Evolutionary conservation across 2,329 filamentous ascomycete species (phyloP).

Genomic region (Cladorrhinum sp.): DNA sequence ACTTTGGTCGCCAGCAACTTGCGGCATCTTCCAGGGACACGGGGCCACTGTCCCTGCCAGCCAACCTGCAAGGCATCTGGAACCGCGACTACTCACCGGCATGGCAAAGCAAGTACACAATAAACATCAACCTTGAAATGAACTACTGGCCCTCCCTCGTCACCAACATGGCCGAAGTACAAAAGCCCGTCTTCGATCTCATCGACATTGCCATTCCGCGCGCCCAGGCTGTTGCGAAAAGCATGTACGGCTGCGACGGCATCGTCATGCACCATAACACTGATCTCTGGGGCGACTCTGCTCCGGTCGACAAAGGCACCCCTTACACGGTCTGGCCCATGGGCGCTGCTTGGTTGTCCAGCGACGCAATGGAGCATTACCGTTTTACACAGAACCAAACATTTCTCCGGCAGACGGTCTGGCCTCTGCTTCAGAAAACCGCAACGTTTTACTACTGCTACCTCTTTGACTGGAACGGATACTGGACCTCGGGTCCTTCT

Average conservation of each 20-base stretch:
- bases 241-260: slow-evolving; percentile 23
- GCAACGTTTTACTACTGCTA: slow-evolving; percentile 34
- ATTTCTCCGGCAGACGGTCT: slow-evolving; percentile 28
- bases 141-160: slow-evolving; percentile 40
- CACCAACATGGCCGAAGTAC: slow-evolving; percentile 32
- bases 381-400: slow-evolving; percentile 33
- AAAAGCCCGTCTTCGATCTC: slow-evolving; percentile 37
- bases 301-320: slow-evolving; percentile 23
- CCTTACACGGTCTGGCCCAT: slow-evolving; percentile 38
- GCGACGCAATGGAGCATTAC: slow-evolving; percentile 40
- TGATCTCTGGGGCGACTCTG: slow-evolving; percentile 24
- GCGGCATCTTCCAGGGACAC: slow-evolving; percentile 18
- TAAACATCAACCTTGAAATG: slow-evolving; percentile 44
- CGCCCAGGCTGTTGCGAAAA: slow-evolving; percentile 17
- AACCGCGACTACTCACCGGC: slow-evolving; percentile 38
- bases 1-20: slow-evolving; percentile 13
- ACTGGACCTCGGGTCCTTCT: slow-evolving; percentile 29
- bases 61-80: slow-evolving; percentile 46
- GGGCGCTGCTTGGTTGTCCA: slow-evolving; percentile 40
- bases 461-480: slow-evolving; percentile 29
- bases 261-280: slow-evolving; percentile 25
- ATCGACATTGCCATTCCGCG: slow-evolving; percentile 33
- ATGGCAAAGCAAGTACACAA: slow-evolving; percentile 43
- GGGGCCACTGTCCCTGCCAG: slow-evolving; percentile 35
- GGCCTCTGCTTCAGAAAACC: slow-evolving; percentile 31